Conservation (phyloP, 257 asterid genomes). For the Osmanthus fragrans region DNA sequence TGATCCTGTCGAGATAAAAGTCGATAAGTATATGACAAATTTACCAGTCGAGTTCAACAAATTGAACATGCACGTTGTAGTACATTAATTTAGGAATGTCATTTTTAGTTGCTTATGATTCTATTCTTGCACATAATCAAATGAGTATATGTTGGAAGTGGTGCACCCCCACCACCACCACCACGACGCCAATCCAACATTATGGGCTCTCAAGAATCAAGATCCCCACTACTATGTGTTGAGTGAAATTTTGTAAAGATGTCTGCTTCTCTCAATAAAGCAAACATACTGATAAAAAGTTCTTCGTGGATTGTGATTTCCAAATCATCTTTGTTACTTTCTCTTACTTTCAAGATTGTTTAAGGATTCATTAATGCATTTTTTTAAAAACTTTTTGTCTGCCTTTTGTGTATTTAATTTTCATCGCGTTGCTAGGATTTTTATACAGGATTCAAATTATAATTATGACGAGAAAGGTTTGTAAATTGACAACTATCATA, state of each 20-base stretch:
- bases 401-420: background rate
- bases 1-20: too few species aligned
- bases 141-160: conserved; percentile 25
- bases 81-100: background rate
- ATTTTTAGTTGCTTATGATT: background rate
- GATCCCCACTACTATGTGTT: conserved; percentile 33
- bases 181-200: background rate
- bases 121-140: background rate
- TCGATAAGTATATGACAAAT: background rate
- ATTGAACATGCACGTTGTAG: background rate
- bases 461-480: background rate
- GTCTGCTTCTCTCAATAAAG: conserved; percentile 36
- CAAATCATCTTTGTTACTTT: conserved; percentile 20
- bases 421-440: background rate
- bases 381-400: background rate
- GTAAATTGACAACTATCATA: background rate
- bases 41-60: background rate
- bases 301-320: conserved; percentile 3
- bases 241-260: conserved; percentile 20
- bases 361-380: background rate
- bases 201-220: conserved; percentile 19
- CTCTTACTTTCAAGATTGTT: conserved; percentile 24
- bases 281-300: background rate
- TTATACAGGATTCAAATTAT: background rate
- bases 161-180: background rate